Percentiles rank a stretch among this genome's conserved stretches.
phyloP scores from a whole-genome alignment of 345 rosid species.

The Euphorbia tirucalli region DNA sequence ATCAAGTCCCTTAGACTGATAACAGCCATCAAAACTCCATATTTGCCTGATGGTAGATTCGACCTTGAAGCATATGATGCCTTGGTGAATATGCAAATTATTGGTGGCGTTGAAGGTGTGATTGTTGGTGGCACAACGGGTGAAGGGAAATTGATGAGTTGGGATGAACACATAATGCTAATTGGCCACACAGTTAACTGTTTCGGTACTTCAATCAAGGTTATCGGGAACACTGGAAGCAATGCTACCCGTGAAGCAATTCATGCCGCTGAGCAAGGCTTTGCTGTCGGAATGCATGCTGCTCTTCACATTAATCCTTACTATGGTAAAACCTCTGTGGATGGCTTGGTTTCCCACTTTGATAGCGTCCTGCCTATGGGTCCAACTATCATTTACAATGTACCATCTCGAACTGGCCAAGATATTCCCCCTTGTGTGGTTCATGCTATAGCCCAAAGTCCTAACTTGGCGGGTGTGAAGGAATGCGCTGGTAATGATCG shows the following conservation, averaged over 20 bases:
- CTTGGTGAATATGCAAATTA: conserved; percentile 67
- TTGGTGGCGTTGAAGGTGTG: conserved; percentile 66
- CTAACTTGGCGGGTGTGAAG: conserved; percentile 71
- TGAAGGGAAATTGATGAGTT: conserved; percentile 92
- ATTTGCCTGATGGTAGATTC: conserved; percentile 87
- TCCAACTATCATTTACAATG: conserved; percentile 80
- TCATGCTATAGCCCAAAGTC: conserved; percentile 49
- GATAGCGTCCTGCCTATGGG: conserved; percentile 76
- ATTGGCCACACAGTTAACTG: conserved; percentile 84
- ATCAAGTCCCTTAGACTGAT: conserved; percentile 68
- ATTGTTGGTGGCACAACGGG: conserved; percentile 93
- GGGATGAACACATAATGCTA: conserved; percentile 95
- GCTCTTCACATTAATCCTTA: conserved; percentile 95
- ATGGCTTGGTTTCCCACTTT: conserved; percentile 71
- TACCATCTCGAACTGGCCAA: conserved; percentile 77
- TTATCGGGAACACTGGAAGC: conserved; percentile 84
- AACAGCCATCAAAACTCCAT: conserved; percentile 92
- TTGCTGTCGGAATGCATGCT: conserved; percentile 91
- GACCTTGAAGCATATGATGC: conserved; percentile 87
- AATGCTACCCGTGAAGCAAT: conserved; percentile 89
- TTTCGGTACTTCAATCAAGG: conserved; percentile 71
- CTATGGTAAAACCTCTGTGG: conserved; percentile 83
- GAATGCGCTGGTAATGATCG: conserved; percentile 75
- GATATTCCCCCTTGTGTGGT: conserved; percentile 69
- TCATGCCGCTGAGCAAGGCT: conserved; percentile 87